Evolutionary conservation across 306 rosid species (phyloP), one percentile per base, ranked within the genome.

Genomic region (Parietaria judaica): DNA sequence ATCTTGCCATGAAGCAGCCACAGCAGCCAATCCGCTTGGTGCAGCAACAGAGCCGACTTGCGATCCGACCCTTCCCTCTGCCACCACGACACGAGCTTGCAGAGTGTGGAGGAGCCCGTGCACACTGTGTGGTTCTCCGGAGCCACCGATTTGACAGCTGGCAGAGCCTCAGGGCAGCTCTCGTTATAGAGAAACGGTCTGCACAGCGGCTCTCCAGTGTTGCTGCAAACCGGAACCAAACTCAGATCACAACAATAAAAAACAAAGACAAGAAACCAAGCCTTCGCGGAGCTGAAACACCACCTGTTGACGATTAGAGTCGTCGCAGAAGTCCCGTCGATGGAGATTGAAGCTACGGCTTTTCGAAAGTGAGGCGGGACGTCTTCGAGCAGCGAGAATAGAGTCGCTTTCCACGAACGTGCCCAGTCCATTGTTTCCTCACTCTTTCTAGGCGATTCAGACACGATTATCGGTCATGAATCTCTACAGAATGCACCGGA

Each of bases 261-360:
- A 41, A 8, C 45, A 8, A 41, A 8, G 45, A 5, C 3, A 3
- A 5, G 45, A 41, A 41, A 41, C 6, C 46, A 56, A 67, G 72
- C 60, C 63, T 44, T 14, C 7, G 57, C 54, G 63, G 45, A 41
- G 45, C 7, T 41, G 45, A 41, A 5, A 48, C 72, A 49, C 60
- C 63, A 85, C 97, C 91, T 85, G 83, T 85, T 78, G 50, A 91
- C 79, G 73, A 91, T 83, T 49, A 91, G 73, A 38, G 97, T 83
- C 55, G 97, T 91, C 43, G 97, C 97, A 65, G 97, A 90, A 66
- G 97, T 90, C 17, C 97, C 97, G 66, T 90, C 97, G 66, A 87
- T 74, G 43, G 97, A 85, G 75, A 91, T 80, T 58, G 95, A 83
- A 37, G 72, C 87, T 51, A 83, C 47, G 38, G 72, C 71, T 64